A percentile compares a stretch with the other conserved stretches of the same genome.
Conservation (phyloP, 2,329 filamentous ascomycete genomes). For the Phialophora expanda region DNA sequence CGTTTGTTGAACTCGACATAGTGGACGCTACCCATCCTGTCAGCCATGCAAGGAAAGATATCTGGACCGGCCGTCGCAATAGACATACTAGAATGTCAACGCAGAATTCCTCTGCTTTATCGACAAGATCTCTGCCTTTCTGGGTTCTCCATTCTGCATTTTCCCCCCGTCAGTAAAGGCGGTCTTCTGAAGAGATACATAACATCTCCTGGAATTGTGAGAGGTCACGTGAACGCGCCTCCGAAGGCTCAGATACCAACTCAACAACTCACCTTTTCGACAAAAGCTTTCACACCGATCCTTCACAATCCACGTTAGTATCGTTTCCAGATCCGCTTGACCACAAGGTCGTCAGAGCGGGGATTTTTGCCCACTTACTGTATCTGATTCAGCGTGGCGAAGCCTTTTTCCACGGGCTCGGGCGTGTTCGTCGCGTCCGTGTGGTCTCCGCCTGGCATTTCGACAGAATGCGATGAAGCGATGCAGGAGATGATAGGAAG, state of each 20-base stretch:
- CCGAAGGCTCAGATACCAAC: not conserved
- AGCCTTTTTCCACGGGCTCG: constrained; percentile 72
- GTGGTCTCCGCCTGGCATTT: constrained; percentile 61
- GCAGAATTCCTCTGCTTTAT: constrained; percentile 88
- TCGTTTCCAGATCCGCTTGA: constrained; percentile 30
- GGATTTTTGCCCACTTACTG: constrained; percentile 59
- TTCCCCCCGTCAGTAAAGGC: not conserved
- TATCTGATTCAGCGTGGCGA: constrained; percentile 83
- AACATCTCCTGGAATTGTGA: not conserved
- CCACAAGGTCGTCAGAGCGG: constrained; percentile 3
- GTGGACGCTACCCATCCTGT: constrained; percentile 66
- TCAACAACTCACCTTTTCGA: constrained; percentile 64
- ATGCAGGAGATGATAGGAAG: constrained; percentile 15
- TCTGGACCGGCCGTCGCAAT: not conserved
- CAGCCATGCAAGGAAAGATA: constrained; percentile 23
- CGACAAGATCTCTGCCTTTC: constrained; percentile 95
- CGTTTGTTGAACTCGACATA: constrained; percentile 98
- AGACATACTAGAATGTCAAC: constrained; percentile 75
- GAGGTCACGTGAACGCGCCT: constrained; percentile 34
- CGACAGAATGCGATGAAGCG: constrained; percentile 24
- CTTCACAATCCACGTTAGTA: constrained; percentile 51
- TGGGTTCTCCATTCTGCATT: constrained; percentile 73
- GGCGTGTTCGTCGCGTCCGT: constrained; percentile 61
- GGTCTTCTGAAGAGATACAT: not conserved
- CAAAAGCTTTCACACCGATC: constrained; percentile 70